Evolutionary conservation across 1,139 yeast genomes (phyloP), one percentile per base, ranked within the genome.

Genomic region (Hemisphaericaspora lyxosophila): DNA sequence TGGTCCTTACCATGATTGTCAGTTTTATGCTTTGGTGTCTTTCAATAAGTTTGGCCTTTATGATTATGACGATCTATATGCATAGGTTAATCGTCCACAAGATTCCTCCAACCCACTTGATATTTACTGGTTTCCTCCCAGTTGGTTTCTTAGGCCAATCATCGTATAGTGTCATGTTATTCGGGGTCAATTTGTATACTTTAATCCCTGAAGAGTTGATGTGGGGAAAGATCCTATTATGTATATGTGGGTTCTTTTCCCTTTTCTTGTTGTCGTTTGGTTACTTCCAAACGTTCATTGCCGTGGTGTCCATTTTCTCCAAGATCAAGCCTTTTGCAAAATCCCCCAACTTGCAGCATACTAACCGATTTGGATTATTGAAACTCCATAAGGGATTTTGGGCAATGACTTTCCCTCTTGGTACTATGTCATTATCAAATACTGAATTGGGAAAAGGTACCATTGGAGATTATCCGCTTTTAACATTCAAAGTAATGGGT

Each of bases 391-490:
- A 75, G 47, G 78, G 81, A 0, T 86, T 84, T 75, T 88, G 96
- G 95, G 80, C 89, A 22, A 78, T 85, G 70, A 85, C 96, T 45
- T 89, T 89, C 80, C 96, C 96, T 2, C 55, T 87, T 49, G 96
- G 96, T 3, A 87, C 96, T 0, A 82, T 85, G 82, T 68, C 83
- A 0, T 59, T 85, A 15, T 78, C 87, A 3, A 74, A 79, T 47
- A 58, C 67, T 15, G 75, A 77, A 48, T 55, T 87, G 19, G 77
- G 69, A 27, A 50, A 45, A 2, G 58, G 73, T 5, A 70, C 64
- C 35, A 70, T 73, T 5, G 48, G 50, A 5, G 64, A 65, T 29
- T 44, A 44, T 26, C 48, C 48, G 1, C 63, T 80, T 47, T 54
- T 55, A 28, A 77, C 80, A 3, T 84, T 84, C 61, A 70, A 75